Conservation (phyloP, 2,329 filamentous ascomycete genomes). For the Pseudocercospora fuligena region DNA sequence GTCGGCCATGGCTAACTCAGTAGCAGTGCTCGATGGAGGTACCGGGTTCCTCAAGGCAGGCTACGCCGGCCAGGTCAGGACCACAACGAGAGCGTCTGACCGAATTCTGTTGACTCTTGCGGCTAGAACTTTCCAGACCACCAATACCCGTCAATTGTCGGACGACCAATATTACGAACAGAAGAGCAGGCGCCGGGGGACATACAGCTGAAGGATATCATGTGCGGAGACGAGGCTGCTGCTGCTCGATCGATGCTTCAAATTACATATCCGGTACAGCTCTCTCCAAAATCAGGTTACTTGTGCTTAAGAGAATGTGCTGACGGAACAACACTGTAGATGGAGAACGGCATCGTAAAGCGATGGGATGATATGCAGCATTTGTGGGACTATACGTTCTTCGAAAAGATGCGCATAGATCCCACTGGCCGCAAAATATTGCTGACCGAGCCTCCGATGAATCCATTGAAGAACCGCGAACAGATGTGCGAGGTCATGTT, state of each 20-base stretch:
- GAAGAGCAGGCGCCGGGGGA: slow-evolving; percentile 78
- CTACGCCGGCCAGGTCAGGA: slow-evolving; percentile 82
- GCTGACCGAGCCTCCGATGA: slow-evolving; percentile 96
- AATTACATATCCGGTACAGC: slow-evolving; percentile 85
- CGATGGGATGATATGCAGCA: slow-evolving; percentile 99
- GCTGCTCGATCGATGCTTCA: slow-evolving; percentile 96
- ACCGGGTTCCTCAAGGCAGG: slow-evolving; percentile 99
- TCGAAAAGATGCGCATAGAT: slow-evolving; percentile 94
- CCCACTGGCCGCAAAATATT: slow-evolving; percentile 93
- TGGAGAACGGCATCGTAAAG: slow-evolving; percentile 99
- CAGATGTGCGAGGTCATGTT: slow-evolving; percentile 99
- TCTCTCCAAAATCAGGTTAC: background rate
- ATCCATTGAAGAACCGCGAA: slow-evolving; percentile 94
- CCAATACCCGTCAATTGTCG: slow-evolving; percentile 97
- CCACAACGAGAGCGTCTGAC: background rate
- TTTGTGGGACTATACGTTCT: slow-evolving; percentile 98
- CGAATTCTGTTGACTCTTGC: slow-evolving; percentile 3
- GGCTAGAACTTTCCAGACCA: slow-evolving; percentile 94
- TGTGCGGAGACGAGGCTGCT: slow-evolving; percentile 98
- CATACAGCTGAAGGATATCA: slow-evolving; percentile 91
- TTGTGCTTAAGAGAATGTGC: background rate
- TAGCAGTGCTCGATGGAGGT: slow-evolving; percentile 94
- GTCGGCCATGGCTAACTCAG: slow-evolving; percentile 27
- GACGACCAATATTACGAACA: slow-evolving; percentile 93
- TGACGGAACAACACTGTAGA: slow-evolving; percentile 54